Evolutionary conservation across 345 rosid species (phyloP).

Genomic region (Moricandia arvensis): DNA sequence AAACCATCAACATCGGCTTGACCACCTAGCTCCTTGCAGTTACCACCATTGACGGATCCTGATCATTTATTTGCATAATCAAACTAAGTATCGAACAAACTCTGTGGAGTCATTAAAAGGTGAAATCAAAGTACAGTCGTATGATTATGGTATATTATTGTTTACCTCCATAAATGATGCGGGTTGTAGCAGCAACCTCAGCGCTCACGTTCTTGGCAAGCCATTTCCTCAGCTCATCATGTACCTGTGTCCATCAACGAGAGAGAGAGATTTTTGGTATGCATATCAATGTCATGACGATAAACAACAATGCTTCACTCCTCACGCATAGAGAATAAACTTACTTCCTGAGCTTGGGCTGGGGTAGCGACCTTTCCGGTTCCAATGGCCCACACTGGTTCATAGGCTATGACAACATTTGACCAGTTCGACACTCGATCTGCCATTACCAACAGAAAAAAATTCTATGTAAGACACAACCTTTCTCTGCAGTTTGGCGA

Average conservation of each 20-base stretch:
- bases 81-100: not conserved
- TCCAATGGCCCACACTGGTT: conserved; percentile 97
- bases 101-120: not conserved
- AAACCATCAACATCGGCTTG: conserved; percentile 84
- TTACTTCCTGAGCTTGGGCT: conserved; percentile 93
- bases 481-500: not conserved
- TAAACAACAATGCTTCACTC: not conserved
- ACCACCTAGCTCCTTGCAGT: conserved; percentile 78
- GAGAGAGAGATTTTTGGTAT: not conserved
- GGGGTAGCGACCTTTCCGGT: conserved; percentile 93
- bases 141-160: not conserved
- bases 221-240: conserved; percentile 86
- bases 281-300: not conserved
- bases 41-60: conserved; percentile 84
- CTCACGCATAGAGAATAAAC: conserved; percentile 13
- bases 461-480: not conserved
- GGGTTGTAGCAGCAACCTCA: conserved; percentile 69
- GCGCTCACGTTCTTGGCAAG: conserved; percentile 58
- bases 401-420: conserved; percentile 80
- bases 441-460: conserved; percentile 32
- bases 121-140: not conserved
- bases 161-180: conserved; percentile 93
- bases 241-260: conserved; percentile 52
- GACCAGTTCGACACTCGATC: conserved; percentile 61
- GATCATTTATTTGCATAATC: conserved; percentile 7